Evolutionary conservation across 495 filamentous ascomycete species (phyloP).

Genomic region (Penicillium ochrochloron): DNA sequence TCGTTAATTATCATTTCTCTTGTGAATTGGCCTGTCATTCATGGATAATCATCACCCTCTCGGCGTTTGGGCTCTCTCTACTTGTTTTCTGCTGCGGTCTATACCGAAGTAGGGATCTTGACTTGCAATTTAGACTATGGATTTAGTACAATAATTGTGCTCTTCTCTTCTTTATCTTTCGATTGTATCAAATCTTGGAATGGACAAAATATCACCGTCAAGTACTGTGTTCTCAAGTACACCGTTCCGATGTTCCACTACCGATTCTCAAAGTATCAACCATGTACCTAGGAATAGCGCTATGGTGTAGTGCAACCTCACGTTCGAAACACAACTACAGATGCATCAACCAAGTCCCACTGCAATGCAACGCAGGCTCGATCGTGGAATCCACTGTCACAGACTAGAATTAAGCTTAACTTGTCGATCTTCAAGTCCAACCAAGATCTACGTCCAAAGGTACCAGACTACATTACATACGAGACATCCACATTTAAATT

Average conservation of each 20-base stretch:
- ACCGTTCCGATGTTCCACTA: neutral
- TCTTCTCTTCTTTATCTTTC: neutral
- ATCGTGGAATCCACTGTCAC: neutral
- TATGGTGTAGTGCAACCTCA: neutral
- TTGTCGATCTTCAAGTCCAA: neutral
- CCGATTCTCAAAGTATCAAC: neutral
- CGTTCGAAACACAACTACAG: conserved; percentile 3
- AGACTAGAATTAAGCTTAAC: neutral
- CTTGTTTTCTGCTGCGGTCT: neutral
- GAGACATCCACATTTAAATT: neutral
- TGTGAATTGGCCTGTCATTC: conserved; percentile 14
- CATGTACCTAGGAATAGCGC: neutral
- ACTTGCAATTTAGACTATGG: conserved; percentile 25
- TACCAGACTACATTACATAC: neutral
- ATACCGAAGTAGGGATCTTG: conserved; percentile 16
- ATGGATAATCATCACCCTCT: conserved; percentile 24
- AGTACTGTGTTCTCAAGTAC: neutral
- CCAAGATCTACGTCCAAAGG: neutral
- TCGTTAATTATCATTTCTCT: conserved; percentile 24
- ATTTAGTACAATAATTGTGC: conserved; percentile 27
- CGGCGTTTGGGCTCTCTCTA: conserved; percentile 29
- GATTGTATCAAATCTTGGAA: neutral
- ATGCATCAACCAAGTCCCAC: neutral
- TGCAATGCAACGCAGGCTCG: neutral
- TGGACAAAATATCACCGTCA: neutral